Evolutionary conservation across 2,329 filamentous ascomycete genomes (phyloP), one percentile per base, ranked within the genome.

Genomic region (Ceratocystis diversiconidia): DNA sequence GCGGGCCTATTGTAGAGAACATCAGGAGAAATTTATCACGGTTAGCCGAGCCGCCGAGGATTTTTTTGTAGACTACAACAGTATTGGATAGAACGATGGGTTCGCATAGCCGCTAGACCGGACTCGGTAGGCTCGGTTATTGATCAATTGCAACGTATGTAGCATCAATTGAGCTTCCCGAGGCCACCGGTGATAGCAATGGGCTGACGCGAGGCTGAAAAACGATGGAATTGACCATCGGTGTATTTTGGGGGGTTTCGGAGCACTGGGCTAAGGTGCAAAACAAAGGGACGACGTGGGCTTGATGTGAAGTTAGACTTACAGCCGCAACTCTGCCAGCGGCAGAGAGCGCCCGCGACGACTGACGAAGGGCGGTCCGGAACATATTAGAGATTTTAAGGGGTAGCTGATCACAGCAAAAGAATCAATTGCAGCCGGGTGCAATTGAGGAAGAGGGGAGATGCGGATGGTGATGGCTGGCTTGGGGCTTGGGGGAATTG

Each of bases 321-420:
- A 97, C 94, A 81, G 87, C 88, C 79, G 87, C 87, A 82, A 95
- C 86, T 85, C 91, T 90, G 84, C 90, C 86, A 76, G 88, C 84
- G 76, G 90, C 89, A 87, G 90, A 90, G 82, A 95, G 85, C 82
- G 89, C 88, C 84, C 92, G 91, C 83, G 88, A 88, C 79, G 91
- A 95, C 85, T 95, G 91, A 83, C 92, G 87, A 82, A 97, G 85
- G 83, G 92, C 92, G 87, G 89, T 95, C 82, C 92, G 90, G 85
- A 96, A 95, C 92, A 97, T 96, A 81, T 77, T 82, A 72, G 74
- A 61, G 67, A 62, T 65, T 41, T 65, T 69, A 59, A 63, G 63
- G 61, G 66, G 66, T 67, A 67, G 66, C 66, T 67, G 66, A 65
- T 65, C 66, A 67, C 66, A 67, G 75, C 74, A 78, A 77, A 76